Evolutionary conservation across 192 early-diverging fungal species (phyloP), one percentile per base, ranked within the genome.

Genomic region (Linnemannia exigua): DNA sequence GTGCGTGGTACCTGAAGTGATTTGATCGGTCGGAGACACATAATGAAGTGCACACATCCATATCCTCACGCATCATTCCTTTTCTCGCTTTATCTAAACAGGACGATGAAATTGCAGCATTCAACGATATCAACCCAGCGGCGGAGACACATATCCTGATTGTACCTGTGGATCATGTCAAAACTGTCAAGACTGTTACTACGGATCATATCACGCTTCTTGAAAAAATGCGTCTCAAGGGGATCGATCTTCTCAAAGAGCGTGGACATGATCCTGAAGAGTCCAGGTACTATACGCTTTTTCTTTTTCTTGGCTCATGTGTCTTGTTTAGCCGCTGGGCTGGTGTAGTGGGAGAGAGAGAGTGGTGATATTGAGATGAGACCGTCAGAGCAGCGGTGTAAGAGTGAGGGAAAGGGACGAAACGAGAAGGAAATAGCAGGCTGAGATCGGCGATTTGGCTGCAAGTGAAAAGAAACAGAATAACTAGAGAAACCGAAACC

Each of bases 61-160:
- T 25, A 68, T 15, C 4, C 31, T 28, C 3, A 5, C 41, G 54
- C 22, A 22, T 63, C 11, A 25, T 16, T 58, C 33, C 48, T 4
- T 25, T 44, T 4, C 75, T 58, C 51, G 11, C 50, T 31, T 11
- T 31, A 28, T 14, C 25, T 0, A 31, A 35, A 75, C 54, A 89
- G 88, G 88, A 89, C 36, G 67, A 89, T 0, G 28, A 74, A 0
- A 77, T 89, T 48, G 84, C 81, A 37, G 84, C 88, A 17, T 89
- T 89, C 37, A 25, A 87, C 6, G 88, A 89, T 36, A 82, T 84
- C 71, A 87, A 71, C 19, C 88, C 88, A 20, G 77, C 84, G 20
- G 88, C 88, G 31, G 77, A 87, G 14, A 70, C 81, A 46, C 88
- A 89, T 77, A 77, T 89, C 81, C 72, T 89, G 46, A 77, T 89